A percentile compares a stretch with the other conserved stretches of the same genome.
Evolutionary conservation across 1,284 basidiomycete species (phyloP).

Genomic region (Xerocomus cyaneibrunnescens): DNA sequence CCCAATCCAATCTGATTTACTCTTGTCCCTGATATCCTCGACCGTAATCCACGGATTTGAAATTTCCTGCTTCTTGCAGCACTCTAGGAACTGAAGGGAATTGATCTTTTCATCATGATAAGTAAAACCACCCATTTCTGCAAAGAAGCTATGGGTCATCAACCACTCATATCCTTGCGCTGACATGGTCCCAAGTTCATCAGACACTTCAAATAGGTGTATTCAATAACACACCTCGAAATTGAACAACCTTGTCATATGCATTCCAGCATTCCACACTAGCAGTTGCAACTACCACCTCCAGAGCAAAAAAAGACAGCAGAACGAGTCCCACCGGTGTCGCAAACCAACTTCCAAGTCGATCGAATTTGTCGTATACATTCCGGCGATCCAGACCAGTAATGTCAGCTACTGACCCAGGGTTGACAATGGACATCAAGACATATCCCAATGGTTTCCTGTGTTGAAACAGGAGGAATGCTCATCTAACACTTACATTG

Average conservation of each 20-base stretch:
- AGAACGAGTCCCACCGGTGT: background rate
- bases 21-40: background rate
- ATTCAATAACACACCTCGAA: background rate
- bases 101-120: background rate
- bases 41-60: constrained; percentile 2
- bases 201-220: background rate
- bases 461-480: no score
- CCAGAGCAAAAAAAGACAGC: background rate
- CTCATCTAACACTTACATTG: no score
- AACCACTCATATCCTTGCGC: background rate
- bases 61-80: background rate
- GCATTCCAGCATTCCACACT: background rate
- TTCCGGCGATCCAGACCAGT: no score
- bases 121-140: constrained; percentile 2
- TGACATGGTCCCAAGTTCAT: background rate
- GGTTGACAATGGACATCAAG: no score
- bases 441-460: no score
- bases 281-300: background rate
- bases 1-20: background rate
- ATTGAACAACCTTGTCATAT: background rate
- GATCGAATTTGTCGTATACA: no score
- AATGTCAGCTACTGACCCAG: no score
- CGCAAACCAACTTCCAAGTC: no score
- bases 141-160: constrained; percentile 4
- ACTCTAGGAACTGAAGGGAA: background rate